Evolutionary conservation across 2,329 filamentous ascomycete species (phyloP), one percentile per base, ranked within the genome.

Genomic region (Botrytis hyacinthi): DNA sequence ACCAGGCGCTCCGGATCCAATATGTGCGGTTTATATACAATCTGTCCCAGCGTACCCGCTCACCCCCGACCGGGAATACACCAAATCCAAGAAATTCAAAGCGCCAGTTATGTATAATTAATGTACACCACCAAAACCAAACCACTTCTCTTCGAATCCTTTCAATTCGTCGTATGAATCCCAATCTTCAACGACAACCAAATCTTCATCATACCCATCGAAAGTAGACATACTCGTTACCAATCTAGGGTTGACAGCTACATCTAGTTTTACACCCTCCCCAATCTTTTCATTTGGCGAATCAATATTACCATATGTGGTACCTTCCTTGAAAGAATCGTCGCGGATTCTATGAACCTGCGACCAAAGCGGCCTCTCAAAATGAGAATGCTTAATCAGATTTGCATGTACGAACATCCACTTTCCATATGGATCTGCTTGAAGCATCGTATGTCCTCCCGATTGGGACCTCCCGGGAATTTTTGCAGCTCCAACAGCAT

Each of bases 351-450:
- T 65, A 40, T 76, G 74, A 37, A 77, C 75, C 37, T 70, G 54
- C n/a, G 71, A 37, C 76, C 76, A 77, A 18, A 77, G 62, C 8
- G 76, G 76, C 22, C 60, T 65, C 1, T 18, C 1, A 20, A 77
- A 77, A 7, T 60, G 22, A 7, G 66, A 67, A 74, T 77, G 75
- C 46, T 77, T 77, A 6, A 77, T 75, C 72, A 77, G 32, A 73
- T 76, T 76, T 48, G 75, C 76, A 73, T 77, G 76, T n/a, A 77
- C 75, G 59, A 77, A 77, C 72, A 75, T 63, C 75, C 75, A 76
- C 42, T 69, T 72, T 37, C 76, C 76, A 22, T 74, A 73, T 26
- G 70, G 71, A 26, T 76, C 75, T 51, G 75, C 73, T 29, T 77
- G 76, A 16, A 76, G 71, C 75, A 77, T 76, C 0, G 76, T 76